Evolutionary conservation across 129 eudicot genomes (phyloP).

Genomic region (Flaveria brownii): DNA sequence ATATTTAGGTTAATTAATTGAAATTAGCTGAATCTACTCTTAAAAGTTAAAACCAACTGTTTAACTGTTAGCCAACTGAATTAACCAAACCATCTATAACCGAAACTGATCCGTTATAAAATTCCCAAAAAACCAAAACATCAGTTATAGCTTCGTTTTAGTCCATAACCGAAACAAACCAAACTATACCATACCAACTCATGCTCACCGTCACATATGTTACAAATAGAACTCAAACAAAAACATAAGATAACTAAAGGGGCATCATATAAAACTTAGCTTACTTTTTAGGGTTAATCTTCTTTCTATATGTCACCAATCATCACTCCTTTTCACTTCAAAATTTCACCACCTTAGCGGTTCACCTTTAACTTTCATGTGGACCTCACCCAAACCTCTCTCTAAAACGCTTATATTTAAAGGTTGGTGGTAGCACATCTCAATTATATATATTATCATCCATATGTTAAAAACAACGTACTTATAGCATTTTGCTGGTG

Average conservation of each 20-base stretch:
- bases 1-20: too few species aligned
- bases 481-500: not conserved
- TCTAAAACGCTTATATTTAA: slow-evolving; percentile 33
- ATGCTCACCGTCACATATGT: too few species aligned
- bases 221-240: too few species aligned
- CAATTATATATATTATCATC: slow-evolving; percentile 9
- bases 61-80: too few species aligned
- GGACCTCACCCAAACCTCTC: slow-evolving; percentile 36
- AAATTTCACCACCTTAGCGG: slow-evolving; percentile 49
- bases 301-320: slow-evolving; percentile 41
- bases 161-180: too few species aligned
- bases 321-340: slow-evolving; percentile 38
- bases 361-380: slow-evolving; percentile 56
- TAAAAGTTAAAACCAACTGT: too few species aligned
- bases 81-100: too few species aligned
- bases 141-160: too few species aligned
- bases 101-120: too few species aligned
- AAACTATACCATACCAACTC: too few species aligned
- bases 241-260: not conserved
- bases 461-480: not conserved
- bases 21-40: too few species aligned
- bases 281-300: slow-evolving; percentile 25
- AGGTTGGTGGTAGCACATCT: slow-evolving; percentile 46
- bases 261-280: not conserved
- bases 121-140: too few species aligned